Evolutionary conservation across 495 filamentous ascomycete genomes (phyloP), one percentile per base, ranked within the genome.

Genomic region (Penicilliopsis zonata): DNA sequence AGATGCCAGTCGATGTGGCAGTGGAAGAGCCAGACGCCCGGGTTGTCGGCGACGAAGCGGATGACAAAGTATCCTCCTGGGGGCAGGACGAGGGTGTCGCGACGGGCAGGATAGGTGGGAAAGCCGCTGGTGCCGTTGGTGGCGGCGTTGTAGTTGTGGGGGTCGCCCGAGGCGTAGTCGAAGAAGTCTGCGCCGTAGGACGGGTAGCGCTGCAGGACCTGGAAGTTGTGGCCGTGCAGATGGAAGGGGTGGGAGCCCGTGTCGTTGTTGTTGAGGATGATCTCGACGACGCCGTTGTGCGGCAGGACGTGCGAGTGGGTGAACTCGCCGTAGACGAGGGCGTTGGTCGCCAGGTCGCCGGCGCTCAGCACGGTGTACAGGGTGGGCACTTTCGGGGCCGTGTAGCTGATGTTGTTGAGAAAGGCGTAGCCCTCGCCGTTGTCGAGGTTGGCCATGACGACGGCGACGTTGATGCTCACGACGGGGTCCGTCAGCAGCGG

Each of bases 361-460:
- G n/a, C n/a, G 0, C 72, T 71, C 14, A 92, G 58, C 1, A 63
- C 83, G 0, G 78, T 77, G 63, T 84, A 94, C 2, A 94, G 63
- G 0, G 78, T 80, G 2, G 86, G 86, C 0, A 92, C 83, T 44
- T 80, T 84, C 18, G 82, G 80, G 5, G 46, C 24, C 16, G 73
- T 68, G 44, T 86, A 94, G 27, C 78, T 78, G 27, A 84, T 75
- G 47, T 80, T 72, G 47, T 90, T 84, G 56, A 94, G 76, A 52
- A 86, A 82, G 34, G 82, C 81, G 65, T 63, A 63, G 21, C 40
- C 41, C 0, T 42, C 37, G 9, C 59, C 56, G 19, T 54, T 31
- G 13, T 31, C 44, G 17, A 63, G 47, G 31, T 54, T 78, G 63
- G 46, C 72, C 66, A 58, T 76, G 50, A 18, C 66, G 3, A 52